A percentile compares a stretch with the other conserved stretches of the same genome.
phyloP scores from a whole-genome alignment of 192 early-diverging fungal species.

The Coemansia sp. region DNA sequence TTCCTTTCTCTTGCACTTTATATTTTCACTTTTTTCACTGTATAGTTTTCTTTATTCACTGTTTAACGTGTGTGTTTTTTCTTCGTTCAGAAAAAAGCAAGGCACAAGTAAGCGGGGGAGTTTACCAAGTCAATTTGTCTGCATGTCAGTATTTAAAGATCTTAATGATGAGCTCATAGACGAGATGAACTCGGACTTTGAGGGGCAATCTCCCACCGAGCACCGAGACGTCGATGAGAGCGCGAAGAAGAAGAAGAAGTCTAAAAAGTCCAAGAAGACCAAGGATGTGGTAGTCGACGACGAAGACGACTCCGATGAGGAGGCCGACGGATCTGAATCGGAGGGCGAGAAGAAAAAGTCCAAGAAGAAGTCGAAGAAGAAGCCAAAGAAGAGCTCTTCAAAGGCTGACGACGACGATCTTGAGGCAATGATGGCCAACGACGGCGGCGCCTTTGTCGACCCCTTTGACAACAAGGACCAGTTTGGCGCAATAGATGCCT shows the following conservation, averaged over 20 bases:
- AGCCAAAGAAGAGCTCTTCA: constrained; percentile 1
- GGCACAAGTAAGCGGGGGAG: constrained; percentile 1
- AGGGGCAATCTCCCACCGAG: neutral
- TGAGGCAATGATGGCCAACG: constrained; percentile 10
- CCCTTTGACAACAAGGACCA: constrained; percentile 53
- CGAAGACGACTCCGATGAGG: neutral
- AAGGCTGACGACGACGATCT: constrained; percentile 7
- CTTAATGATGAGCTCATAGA: neutral
- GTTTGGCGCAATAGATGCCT: constrained; percentile 21
- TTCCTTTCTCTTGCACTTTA: constrained; percentile 1
- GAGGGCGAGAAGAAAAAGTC: constrained; percentile 12
- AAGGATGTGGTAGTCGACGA: neutral
- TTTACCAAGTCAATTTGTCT: neutral
- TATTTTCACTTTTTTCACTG: constrained; percentile 7
- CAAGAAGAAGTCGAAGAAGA: constrained; percentile 12
- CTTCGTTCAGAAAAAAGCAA: neutral
- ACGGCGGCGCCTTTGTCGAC: constrained; percentile 14
- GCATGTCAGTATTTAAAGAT: constrained; percentile 8
- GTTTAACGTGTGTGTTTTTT: constrained; percentile 4
- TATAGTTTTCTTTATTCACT: neutral
- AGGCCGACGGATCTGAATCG: neutral
- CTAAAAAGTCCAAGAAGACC: neutral
- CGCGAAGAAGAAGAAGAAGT: constrained; percentile 11
- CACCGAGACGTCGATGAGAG: constrained; percentile 7
- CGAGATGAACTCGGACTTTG: constrained; percentile 3